Evolutionary conservation across 2,329 filamentous ascomycete species (phyloP).

Genomic region (Botrytis byssoidea): DNA sequence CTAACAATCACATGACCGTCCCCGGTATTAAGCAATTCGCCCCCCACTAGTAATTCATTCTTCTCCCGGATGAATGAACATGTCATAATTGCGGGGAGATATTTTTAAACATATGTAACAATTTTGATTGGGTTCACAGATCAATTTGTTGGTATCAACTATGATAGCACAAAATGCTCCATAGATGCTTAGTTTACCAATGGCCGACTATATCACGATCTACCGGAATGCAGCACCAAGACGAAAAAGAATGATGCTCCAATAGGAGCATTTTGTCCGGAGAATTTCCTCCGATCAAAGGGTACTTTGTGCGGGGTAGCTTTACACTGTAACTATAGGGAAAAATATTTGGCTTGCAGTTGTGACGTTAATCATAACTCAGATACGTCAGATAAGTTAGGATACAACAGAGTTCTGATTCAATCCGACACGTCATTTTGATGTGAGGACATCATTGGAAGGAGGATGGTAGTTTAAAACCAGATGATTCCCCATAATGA

Average conservation of each 20-base stretch:
- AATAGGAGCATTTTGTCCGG: neutral
- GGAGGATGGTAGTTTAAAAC: neutral
- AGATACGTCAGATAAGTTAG: neutral
- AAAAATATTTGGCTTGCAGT: too few species aligned
- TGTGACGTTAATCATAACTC: neutral
- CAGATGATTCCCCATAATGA: neutral
- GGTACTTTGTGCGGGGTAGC: neutral
- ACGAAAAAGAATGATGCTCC: neutral
- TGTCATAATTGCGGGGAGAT: too few species aligned
- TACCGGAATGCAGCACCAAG: neutral
- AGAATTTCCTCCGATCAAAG: neutral
- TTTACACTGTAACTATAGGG: too few species aligned
- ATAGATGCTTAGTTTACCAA: too few species aligned
- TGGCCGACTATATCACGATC: neutral
- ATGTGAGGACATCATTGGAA: neutral
- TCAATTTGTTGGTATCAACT: too few species aligned
- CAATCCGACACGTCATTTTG: neutral
- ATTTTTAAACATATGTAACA: too few species aligned
- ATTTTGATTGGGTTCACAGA: too few species aligned
- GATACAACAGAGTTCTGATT: neutral
- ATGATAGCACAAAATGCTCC: too few species aligned
- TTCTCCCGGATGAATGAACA: too few species aligned
- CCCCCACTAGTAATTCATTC: too few species aligned
- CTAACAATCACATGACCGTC: too few species aligned
- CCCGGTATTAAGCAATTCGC: too few species aligned